These are phyloP conservation scores for Verbascum thapsus DNA, from an alignment of 257 asterid genomes.

Conservation along the genomic window DNA sequence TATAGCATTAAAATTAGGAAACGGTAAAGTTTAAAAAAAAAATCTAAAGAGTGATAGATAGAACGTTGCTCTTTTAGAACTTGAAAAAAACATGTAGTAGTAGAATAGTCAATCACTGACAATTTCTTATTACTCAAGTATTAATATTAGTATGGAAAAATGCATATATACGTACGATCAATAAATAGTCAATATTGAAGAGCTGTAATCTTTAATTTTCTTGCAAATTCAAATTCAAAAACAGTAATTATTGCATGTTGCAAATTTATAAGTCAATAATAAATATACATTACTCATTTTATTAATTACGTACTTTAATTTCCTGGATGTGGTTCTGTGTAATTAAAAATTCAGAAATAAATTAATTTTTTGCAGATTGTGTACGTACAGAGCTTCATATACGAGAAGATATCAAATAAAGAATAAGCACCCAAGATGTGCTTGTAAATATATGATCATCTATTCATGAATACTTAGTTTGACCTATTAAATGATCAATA, in stretches of 20 bases:
- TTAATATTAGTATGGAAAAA: background rate
- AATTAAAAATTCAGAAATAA: background rate
- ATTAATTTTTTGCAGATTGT: background rate
- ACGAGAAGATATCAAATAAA: background rate
- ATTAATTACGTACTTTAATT: background rate
- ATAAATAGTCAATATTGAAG: constrained; percentile 30
- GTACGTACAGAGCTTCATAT: background rate
- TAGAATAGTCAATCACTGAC: background rate
- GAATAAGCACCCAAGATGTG: too few relatives aligned
- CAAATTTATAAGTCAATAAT: constrained; percentile 11
- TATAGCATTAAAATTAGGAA: too few relatives aligned
- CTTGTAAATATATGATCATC: too few relatives aligned
- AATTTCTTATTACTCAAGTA: background rate
- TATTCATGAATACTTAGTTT: too few relatives aligned
- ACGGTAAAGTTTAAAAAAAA: too few relatives aligned
- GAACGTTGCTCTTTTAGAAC: background rate
- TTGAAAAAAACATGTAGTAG: constrained; percentile 11
- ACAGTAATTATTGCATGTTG: background rate
- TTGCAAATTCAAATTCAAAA: constrained; percentile 29
- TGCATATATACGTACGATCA: background rate
- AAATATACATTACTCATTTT: background rate
- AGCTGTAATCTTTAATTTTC: background rate
- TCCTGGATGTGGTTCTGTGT: too few relatives aligned
- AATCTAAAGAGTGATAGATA: too few relatives aligned
- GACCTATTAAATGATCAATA: too few relatives aligned